These are phyloP conservation scores for Podila verticillata DNA, from an alignment of 192 early-diverging fungal genomes.

Conservation along the genomic window DNA sequence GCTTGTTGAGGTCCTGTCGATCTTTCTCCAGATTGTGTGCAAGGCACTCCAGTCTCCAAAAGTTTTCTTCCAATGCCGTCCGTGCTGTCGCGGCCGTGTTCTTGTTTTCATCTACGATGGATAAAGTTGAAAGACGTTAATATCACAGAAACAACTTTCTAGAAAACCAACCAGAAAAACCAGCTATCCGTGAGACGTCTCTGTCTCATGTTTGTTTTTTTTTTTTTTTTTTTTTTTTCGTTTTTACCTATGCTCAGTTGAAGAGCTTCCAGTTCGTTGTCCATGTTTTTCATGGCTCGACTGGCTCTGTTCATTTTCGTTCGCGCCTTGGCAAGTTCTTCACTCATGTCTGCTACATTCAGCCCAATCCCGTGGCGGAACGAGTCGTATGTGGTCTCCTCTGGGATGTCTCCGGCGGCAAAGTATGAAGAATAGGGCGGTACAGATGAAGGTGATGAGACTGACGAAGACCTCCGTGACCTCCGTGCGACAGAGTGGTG, in stretches of 20 bases:
- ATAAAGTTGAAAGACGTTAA: too few species aligned
- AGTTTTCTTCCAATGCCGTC: conserved; percentile 46
- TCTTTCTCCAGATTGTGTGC: conserved; percentile 41
- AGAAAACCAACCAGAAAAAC: too few species aligned
- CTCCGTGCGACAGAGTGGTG: conserved; percentile 34
- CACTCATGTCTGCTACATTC: conserved; percentile 34
- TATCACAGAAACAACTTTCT: too few species aligned
- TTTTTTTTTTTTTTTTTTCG: too few species aligned
- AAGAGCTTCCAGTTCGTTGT: conserved; percentile 36
- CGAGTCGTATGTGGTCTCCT: conserved; percentile 34
- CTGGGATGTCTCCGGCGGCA: background rate
- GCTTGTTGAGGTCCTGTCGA: conserved; percentile 27
- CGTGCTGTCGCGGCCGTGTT: conserved; percentile 29
- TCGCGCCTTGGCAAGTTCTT: conserved; percentile 38
- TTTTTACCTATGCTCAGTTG: conserved; percentile 40
- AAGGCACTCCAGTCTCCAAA: conserved; percentile 44
- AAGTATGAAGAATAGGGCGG: background rate
- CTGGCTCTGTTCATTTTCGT: conserved; percentile 36
- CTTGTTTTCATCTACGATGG: conserved; percentile 38
- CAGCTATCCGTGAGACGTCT: too few species aligned
- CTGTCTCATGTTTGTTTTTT: too few species aligned
- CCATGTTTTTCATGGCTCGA: conserved; percentile 47
- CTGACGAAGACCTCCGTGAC: conserved; percentile 11
- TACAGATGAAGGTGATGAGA: background rate
- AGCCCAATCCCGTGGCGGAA: conserved; percentile 35